Base-by-base conservation (phyloP, 1,284 basidiomycete genomes). In the Tylopilus sp. region DNA sequence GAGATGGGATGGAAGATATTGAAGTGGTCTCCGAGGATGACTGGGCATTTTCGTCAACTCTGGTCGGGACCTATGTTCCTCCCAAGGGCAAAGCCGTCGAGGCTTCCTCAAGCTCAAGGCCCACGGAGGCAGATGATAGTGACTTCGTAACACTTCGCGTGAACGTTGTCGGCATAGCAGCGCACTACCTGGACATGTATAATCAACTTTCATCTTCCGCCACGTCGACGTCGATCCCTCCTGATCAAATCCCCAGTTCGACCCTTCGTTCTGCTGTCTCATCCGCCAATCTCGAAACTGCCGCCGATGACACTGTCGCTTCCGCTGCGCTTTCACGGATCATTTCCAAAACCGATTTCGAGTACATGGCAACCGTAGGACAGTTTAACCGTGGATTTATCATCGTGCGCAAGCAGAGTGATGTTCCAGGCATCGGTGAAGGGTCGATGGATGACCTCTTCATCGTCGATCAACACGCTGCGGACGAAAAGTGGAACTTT, bases 301-400 rank as follows among this genome's bases (percentile, higher is more conserved):
- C 83, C 3, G 86, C 90, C 55, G 84, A 91, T 38, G 85, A 86
- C 26, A 77, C 79, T 2, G 82, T 83, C 47, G 95, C 94, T 0
- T 91, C 90, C 22, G 88, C 89, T 52, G 90, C 91, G 1, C 88
- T 99, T 3, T 89, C 95, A 7, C 89, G 97, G 16, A 90, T 95
- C 33, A 96, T 99, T 53, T 87, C 90, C 62, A 99, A 99, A 80
- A 77, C 81, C 2, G 97, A 99, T 80, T 99, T 99, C 75, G 84
- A 79, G 7, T 71, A 72, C 7, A 99, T 99, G 97, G 82, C 91
- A 1, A 82, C 98, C 22, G 71, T 98, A 36, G 98, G 98, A 0
- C 98, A 99, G 79, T 99, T 98, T 80, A 99, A 99, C 73, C 87
- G 94, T 52, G 97, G 97, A 0, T 99, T 99, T 79, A 97, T 99